A percentile compares a stretch with the other conserved stretches of the same genome.
Evolutionary conservation across 2,329 filamentous ascomycete species (phyloP).

Genomic region (Colletotrichum liriopes): DNA sequence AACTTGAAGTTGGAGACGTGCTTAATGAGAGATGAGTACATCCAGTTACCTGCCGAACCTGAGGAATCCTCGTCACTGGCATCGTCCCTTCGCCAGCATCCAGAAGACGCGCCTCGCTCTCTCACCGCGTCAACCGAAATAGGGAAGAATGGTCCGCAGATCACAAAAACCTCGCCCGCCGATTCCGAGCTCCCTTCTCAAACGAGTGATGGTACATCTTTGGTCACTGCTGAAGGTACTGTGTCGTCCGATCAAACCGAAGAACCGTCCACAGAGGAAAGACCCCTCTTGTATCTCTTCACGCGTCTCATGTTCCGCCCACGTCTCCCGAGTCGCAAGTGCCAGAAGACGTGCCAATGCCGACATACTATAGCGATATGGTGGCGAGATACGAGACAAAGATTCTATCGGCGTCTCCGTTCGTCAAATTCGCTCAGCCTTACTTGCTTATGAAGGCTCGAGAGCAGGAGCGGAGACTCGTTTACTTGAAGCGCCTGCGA

Average conservation of each 20-base stretch:
- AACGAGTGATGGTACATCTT: conserved; percentile 35
- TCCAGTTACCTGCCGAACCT: conserved; percentile 80
- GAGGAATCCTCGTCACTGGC: conserved; percentile 51
- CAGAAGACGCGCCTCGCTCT: conserved; percentile 56
- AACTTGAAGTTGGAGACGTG: conserved; percentile 97
- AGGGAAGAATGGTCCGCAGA: conserved; percentile 50
- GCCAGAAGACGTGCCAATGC: conserved; percentile 85
- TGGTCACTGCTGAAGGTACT: conserved; percentile 47
- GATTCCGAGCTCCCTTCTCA: conserved; percentile 52
- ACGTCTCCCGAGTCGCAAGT: conserved; percentile 69
- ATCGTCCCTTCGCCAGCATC: conserved; percentile 51
- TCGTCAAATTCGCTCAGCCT: conserved; percentile 94
- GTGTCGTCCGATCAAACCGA: conserved; percentile 48
- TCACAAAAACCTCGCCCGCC: conserved; percentile 53
- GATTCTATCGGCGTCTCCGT: conserved; percentile 94
- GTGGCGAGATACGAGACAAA: conserved; percentile 94
- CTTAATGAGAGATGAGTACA: conserved; percentile 92
- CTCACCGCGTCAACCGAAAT: conserved; percentile 47
- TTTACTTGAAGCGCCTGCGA: conserved; percentile 85
- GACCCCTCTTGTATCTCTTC: conserved; percentile 54
- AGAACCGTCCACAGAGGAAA: conserved; percentile 46
- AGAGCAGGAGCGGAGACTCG: conserved; percentile 88
- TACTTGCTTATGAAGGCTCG: conserved; percentile 93
- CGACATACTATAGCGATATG: conserved; percentile 95
- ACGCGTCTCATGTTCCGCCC: conserved; percentile 60